phyloP scores from a whole-genome alignment of 352 stramenopile species.

The Globisporangium iwayamae region DNA sequence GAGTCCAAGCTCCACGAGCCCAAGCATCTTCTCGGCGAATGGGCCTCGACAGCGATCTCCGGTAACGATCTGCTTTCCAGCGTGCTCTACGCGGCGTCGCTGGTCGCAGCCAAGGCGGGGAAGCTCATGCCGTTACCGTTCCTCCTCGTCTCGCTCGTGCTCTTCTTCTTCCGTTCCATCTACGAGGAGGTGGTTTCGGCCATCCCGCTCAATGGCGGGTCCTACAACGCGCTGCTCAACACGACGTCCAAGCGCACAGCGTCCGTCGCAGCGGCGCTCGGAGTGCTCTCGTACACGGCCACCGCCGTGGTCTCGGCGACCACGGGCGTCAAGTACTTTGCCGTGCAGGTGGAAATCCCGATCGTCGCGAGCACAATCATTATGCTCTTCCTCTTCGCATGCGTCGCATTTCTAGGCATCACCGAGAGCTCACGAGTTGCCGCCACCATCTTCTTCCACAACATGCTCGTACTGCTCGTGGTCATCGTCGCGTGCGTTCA shows the following conservation, averaged over 20 bases:
- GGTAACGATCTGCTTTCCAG: slow-evolving; percentile 90
- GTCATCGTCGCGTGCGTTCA: slow-evolving; percentile 47
- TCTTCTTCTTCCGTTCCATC: slow-evolving; percentile 71
- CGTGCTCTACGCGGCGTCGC: slow-evolving; percentile 59
- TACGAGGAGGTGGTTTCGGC: slow-evolving; percentile 87
- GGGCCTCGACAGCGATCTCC: slow-evolving; percentile 75
- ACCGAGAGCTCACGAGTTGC: slow-evolving; percentile 73
- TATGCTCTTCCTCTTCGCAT: slow-evolving; percentile 73
- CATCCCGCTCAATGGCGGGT: slow-evolving; percentile 86
- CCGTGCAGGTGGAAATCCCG: slow-evolving; percentile 53
- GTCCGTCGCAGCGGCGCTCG: slow-evolving; percentile 72
- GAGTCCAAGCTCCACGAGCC: slow-evolving; percentile 28
- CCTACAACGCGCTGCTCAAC: slow-evolving; percentile 89
- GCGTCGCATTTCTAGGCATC: slow-evolving; percentile 69
- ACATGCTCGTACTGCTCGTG: slow-evolving; percentile 59
- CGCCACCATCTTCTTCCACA: slow-evolving; percentile 74
- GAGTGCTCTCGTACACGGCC: slow-evolving; percentile 88
- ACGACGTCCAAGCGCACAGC: slow-evolving; percentile 84
- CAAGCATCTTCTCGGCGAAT: slow-evolving; percentile 45
- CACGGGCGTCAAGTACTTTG: slow-evolving; percentile 75
- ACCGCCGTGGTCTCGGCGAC: slow-evolving; percentile 68
- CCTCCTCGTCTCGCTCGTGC: slow-evolving; percentile 57
- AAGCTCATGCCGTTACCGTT: slow-evolving; percentile 83
- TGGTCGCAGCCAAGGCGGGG: slow-evolving; percentile 46
- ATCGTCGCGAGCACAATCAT: slow-evolving; percentile 35